Percentiles rank a stretch among this genome's conserved stretches.
These are phyloP conservation scores for Colletotrichum endophyticum DNA, from an alignment of 2,329 filamentous ascomycete species.

Conservation along the genomic window DNA sequence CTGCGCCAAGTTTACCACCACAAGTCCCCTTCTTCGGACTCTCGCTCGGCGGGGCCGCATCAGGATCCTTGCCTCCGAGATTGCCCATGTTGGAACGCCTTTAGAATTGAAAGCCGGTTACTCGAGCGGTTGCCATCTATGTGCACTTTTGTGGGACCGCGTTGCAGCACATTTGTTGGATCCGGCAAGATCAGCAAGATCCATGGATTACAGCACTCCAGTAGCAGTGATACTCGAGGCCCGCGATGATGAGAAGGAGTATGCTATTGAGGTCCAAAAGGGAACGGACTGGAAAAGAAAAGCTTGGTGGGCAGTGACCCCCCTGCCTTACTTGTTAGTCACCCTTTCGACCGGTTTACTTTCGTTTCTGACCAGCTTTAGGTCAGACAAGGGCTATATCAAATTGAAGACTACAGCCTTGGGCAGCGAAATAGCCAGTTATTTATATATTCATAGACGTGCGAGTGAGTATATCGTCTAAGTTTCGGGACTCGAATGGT, in stretches of 20 bases:
- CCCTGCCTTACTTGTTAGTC: not conserved
- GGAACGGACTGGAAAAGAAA: not conserved
- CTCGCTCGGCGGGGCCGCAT: not conserved
- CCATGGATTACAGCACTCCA: not conserved
- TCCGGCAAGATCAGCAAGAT: not conserved
- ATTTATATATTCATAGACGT: not conserved
- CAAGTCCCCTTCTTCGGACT: not conserved
- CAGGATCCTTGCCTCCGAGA: not conserved
- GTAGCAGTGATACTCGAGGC: not conserved
- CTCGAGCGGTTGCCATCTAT: not conserved
- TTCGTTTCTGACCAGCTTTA: not conserved
- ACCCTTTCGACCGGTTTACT: not conserved
- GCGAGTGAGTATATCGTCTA: not conserved
- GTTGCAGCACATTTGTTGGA: not conserved
- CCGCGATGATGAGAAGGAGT: not conserved
- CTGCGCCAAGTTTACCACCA: not conserved
- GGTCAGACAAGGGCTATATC: not conserved
- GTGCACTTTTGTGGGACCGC: not conserved
- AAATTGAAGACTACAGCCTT: not conserved
- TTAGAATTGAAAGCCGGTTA: not conserved
- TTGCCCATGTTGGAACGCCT: not conserved
- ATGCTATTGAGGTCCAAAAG: not conserved
- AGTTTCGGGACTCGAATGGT: accelerated
- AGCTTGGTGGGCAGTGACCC: not conserved
- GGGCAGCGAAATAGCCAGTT: not conserved